Conservation (phyloP, 1,284 basidiomycete genomes). For the Apiotrichum gracile region DNA sequence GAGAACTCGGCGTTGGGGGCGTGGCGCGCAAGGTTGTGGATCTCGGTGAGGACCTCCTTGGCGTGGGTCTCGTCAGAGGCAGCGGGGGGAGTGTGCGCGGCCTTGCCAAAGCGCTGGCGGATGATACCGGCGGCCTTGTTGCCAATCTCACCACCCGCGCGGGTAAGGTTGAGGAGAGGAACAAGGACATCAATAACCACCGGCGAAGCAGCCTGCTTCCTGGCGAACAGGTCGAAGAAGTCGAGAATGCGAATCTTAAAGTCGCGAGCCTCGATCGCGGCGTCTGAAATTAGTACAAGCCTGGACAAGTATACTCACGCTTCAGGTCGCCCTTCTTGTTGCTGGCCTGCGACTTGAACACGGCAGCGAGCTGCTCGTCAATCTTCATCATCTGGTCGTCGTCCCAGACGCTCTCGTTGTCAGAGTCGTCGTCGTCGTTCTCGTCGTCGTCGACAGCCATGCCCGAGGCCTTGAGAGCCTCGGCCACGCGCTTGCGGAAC, state of each 20-base stretch:
- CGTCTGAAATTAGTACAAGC: slow-evolving; percentile 20
- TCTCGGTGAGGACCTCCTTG: slow-evolving; percentile 55
- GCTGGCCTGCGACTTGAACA: slow-evolving; percentile 63
- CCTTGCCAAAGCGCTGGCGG: slow-evolving; percentile 66
- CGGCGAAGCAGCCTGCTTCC: slow-evolving; percentile 64
- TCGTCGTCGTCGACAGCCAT: slow-evolving; percentile 50
- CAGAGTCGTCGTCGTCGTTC: slow-evolving; percentile 24
- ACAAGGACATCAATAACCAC: slow-evolving; percentile 63
- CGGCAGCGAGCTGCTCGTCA: slow-evolving; percentile 84
- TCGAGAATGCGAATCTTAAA: slow-evolving; percentile 95
- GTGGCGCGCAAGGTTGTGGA: slow-evolving; percentile 71
- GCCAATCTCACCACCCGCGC: slow-evolving; percentile 62
- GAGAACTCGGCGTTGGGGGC: slow-evolving; percentile 59
- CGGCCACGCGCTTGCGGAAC: slow-evolving; percentile 68
- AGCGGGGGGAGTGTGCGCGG: slow-evolving; percentile 45
- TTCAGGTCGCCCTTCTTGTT: slow-evolving; percentile 46
- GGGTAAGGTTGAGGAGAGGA: slow-evolving; percentile 69
- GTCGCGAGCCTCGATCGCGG: slow-evolving; percentile 65
- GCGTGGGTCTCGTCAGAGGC: slow-evolving; percentile 48
- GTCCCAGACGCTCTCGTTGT: slow-evolving; percentile 68
- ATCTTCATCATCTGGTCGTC: slow-evolving; percentile 98
- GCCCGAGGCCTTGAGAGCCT: slow-evolving; percentile 68
- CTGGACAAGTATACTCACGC: background rate
- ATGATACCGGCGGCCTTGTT: slow-evolving; percentile 79
- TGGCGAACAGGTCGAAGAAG: slow-evolving; percentile 76